A percentile compares a stretch with the other conserved stretches of the same genome.
phyloP scores from a whole-genome alignment of 331 rosid genomes.

The Dryas integrifolia region DNA sequence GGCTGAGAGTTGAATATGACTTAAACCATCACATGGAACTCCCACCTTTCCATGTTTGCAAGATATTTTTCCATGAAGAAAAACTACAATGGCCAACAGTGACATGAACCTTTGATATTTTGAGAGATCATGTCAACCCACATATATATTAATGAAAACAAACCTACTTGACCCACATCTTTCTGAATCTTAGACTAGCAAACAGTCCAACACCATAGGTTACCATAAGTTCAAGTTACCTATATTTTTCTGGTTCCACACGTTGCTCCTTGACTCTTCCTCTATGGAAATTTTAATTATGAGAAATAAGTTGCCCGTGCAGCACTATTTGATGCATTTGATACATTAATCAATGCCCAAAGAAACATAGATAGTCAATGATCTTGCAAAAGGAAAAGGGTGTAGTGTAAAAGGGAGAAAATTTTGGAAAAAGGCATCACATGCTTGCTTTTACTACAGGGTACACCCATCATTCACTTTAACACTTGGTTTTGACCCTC shows the following conservation, averaged over 20 bases:
- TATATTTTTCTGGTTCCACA: neutral
- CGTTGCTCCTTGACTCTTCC: neutral
- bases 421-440: constrained; percentile 21
- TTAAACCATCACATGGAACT: constrained; percentile 26
- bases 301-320: neutral
- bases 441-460: constrained; percentile 22
- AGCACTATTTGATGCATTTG: neutral
- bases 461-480: constrained; percentile 24
- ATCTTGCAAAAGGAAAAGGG: neutral
- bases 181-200: neutral
- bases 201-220: neutral
- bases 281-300: neutral
- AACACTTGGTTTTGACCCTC: constrained; percentile 17
- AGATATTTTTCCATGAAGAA: constrained; percentile 14
- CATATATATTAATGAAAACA: neutral
- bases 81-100: constrained; percentile 8
- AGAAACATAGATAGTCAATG: constrained; percentile 9
- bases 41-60: constrained; percentile 28
- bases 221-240: neutral
- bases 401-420: constrained; percentile 7
- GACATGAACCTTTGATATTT: constrained; percentile 13
- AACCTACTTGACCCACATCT: constrained; percentile 8
- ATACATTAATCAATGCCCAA: neutral
- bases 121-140: constrained; percentile 4
- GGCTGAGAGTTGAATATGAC: constrained; percentile 17